Conservation (phyloP, 2,329 filamentous ascomycete species). For the Arthrobotrys conoides region DNA sequence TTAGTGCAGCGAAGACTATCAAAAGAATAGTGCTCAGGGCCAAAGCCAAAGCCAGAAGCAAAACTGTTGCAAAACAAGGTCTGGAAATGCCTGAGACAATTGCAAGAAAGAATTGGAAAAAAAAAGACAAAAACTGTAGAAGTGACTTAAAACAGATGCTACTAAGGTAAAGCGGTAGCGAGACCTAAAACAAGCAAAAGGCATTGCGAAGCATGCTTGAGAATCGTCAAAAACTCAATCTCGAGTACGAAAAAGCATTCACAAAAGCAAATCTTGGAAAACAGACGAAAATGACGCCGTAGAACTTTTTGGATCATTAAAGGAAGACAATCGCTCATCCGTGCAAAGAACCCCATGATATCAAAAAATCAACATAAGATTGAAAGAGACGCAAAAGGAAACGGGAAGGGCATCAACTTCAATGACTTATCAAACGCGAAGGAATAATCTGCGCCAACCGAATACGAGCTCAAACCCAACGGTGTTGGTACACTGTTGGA, state of each 20-base stretch:
- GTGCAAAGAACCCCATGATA: slow-evolving; percentile 38
- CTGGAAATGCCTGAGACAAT: neutral
- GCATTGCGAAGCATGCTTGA: slow-evolving; percentile 25
- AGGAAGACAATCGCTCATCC: slow-evolving; percentile 37
- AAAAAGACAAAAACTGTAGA: neutral
- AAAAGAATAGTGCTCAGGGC: neutral
- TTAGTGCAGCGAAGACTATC: neutral
- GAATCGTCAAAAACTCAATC: slow-evolving; percentile 10
- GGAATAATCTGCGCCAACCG: slow-evolving; percentile 60
- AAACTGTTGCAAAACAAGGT: neutral
- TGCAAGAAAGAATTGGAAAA: neutral
- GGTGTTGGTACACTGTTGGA: neutral
- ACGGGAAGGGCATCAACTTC: slow-evolving; percentile 54
- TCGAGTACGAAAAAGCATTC: slow-evolving; percentile 26
- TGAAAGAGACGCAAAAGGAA: slow-evolving; percentile 43
- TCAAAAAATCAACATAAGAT: slow-evolving; percentile 33
- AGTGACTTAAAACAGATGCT: neutral
- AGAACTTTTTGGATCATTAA: slow-evolving; percentile 39
- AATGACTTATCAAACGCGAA: slow-evolving; percentile 44
- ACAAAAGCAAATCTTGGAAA: slow-evolving; percentile 9
- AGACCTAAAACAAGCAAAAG: slow-evolving; percentile 19
- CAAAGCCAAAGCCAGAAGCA: neutral
- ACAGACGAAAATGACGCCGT: slow-evolving; percentile 39
- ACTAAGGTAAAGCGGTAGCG: neutral
- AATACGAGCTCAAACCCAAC: slow-evolving; percentile 46